These are phyloP conservation scores for Aspergillus ellipticus DNA, from an alignment of 495 filamentous ascomycete genomes.

Conservation along the genomic window DNA sequence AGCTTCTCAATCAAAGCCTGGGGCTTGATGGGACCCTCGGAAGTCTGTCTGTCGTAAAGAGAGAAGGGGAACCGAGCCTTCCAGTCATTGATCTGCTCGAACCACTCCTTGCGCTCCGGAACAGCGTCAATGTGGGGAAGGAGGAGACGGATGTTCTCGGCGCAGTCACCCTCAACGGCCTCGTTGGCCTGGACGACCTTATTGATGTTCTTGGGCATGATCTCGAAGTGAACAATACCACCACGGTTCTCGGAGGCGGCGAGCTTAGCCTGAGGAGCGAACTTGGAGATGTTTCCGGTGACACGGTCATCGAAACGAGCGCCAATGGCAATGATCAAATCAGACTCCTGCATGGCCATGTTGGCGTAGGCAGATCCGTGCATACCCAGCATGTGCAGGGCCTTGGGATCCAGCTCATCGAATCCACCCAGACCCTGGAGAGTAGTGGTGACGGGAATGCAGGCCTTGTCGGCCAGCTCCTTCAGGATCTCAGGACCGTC, in stretches of 20 bases:
- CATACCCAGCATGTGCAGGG: constrained; percentile 62
- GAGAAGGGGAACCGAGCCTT: constrained; percentile 78
- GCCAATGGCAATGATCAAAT: constrained; percentile 58
- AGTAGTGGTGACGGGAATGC: constrained; percentile 60
- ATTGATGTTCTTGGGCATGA: constrained; percentile 63
- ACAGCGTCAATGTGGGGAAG: constrained; percentile 64
- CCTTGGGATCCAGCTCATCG: constrained; percentile 55
- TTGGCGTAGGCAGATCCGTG: constrained; percentile 63
- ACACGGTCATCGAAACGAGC: constrained; percentile 63
- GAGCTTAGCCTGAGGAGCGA: constrained; percentile 55
- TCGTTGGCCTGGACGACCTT: constrained; percentile 60
- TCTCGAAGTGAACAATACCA: constrained; percentile 63
- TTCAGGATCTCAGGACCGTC: constrained; percentile 51
- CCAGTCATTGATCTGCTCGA: constrained; percentile 82
- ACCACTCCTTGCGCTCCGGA: constrained; percentile 74
- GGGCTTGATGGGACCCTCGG: constrained; percentile 77
- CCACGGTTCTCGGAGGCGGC: constrained; percentile 53
- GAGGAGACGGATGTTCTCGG: constrained; percentile 66
- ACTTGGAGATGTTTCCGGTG: constrained; percentile 49
- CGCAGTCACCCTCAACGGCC: constrained; percentile 58
- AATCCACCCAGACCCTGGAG: constrained; percentile 64
- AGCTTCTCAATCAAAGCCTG: constrained; percentile 82
- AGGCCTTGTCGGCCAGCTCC: constrained; percentile 54
- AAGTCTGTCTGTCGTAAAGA: constrained; percentile 66
- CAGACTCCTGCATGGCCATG: constrained; percentile 63